A percentile compares a stretch with the other conserved stretches of the same genome.
These are phyloP conservation scores for Blastobotrys muscicola DNA, from an alignment of 805 yeast genomes.

Conservation along the genomic window DNA sequence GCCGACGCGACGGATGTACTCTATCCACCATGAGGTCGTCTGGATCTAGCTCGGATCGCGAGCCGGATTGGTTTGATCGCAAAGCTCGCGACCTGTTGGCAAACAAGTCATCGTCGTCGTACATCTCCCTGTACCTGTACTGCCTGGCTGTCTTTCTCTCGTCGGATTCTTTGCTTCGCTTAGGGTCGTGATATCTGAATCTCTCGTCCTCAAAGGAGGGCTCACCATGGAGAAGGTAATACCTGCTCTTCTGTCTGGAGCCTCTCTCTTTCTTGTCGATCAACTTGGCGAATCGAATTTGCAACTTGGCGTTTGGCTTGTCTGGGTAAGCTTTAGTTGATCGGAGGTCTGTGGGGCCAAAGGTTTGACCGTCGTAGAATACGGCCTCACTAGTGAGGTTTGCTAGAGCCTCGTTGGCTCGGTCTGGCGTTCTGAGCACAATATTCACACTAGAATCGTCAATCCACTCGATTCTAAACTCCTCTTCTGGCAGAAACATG, in stretches of 20 bases:
- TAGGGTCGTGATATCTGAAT: slow-evolving; percentile 9
- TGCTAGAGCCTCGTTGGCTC: slow-evolving; percentile 32
- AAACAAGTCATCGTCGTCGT: slow-evolving; percentile 30
- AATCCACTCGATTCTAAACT: slow-evolving; percentile 48
- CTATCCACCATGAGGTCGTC: slow-evolving; percentile 13
- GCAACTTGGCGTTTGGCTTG: slow-evolving; percentile 29
- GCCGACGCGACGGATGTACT: neutral
- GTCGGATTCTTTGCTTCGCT: slow-evolving; percentile 4
- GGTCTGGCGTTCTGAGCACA: slow-evolving; percentile 38
- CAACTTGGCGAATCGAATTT: slow-evolving; percentile 41
- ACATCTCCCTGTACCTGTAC: slow-evolving; percentile 1
- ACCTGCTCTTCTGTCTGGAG: slow-evolving; percentile 50
- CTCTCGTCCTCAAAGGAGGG: slow-evolving; percentile 36
- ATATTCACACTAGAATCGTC: slow-evolving; percentile 47
- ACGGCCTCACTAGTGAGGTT: slow-evolving; percentile 28
- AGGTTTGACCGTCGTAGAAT: slow-evolving; percentile 14
- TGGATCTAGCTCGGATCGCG: slow-evolving; percentile 32
- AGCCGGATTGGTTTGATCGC: slow-evolving; percentile 9
- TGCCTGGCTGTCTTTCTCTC: slow-evolving; percentile 6
- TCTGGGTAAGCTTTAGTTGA: slow-evolving; percentile 29
- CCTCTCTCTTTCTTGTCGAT: slow-evolving; percentile 49
- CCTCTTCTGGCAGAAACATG: slow-evolving; percentile 32
- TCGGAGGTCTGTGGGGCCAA: slow-evolving; percentile 18
- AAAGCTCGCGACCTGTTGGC: slow-evolving; percentile 22
- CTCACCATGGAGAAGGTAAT: slow-evolving; percentile 62